Conservation (phyloP, 805 yeast species). For the Ogataea allantospora region DNA sequence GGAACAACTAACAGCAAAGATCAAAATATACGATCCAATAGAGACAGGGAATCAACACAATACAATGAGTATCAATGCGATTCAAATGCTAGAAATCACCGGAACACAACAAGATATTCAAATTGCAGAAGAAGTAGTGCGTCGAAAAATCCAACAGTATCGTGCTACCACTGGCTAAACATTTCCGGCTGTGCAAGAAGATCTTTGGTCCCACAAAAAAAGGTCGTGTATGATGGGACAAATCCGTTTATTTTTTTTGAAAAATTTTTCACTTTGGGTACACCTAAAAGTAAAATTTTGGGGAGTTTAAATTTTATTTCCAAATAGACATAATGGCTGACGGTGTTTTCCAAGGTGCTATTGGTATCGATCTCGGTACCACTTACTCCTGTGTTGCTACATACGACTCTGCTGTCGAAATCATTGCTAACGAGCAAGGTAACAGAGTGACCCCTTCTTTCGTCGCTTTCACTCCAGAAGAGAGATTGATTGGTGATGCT, state of each 20-base stretch:
- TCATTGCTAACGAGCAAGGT: conserved; percentile 95
- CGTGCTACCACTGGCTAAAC: conserved; percentile 14
- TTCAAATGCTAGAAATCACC: conserved; percentile 16
- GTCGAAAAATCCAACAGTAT: conserved; percentile 10
- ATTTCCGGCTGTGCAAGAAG: conserved; percentile 11
- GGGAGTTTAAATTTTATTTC: conserved; percentile 11
- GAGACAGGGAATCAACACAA: not conserved
- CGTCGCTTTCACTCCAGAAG: conserved; percentile 91
- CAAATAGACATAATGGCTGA: conserved; percentile 67
- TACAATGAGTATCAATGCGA: conserved; percentile 1
- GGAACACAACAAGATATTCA: conserved; percentile 14
- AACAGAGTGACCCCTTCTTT: conserved; percentile 97
- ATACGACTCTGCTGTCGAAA: conserved; percentile 70
- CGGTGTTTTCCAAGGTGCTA: conserved; percentile 99
- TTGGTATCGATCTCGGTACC: conserved; percentile 98
- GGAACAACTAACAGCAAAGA: conserved; percentile 34
- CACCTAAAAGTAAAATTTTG: conserved; percentile 9
- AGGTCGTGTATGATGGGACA: conserved; percentile 1
- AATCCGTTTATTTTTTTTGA: conserved; percentile 16
- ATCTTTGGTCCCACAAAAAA: conserved; percentile 1
- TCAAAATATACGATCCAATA: conserved; percentile 37
- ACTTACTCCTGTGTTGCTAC: conserved; percentile 78
- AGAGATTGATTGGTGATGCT: conserved; percentile 93
- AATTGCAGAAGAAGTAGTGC: conserved; percentile 14
- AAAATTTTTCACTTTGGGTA: conserved; percentile 22